Evolutionary conservation across 2,329 filamentous ascomycete genomes (phyloP).

Genomic region (Pyrenochaeta sp.): DNA sequence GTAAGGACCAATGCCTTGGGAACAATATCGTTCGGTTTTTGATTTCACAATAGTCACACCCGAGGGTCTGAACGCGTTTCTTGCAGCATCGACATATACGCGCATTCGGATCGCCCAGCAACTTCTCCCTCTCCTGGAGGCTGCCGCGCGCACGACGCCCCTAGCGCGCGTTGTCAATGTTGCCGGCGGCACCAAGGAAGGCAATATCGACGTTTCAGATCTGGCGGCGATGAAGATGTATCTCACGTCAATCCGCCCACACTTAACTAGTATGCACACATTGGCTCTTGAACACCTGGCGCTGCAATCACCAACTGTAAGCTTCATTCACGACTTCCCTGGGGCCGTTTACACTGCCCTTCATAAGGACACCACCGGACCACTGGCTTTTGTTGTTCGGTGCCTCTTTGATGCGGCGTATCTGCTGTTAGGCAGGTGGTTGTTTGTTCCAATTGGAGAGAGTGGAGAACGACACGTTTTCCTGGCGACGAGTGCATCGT

Average conservation of each 20-base stretch:
- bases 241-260: slow-evolving; percentile 23
- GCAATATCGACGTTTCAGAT: slow-evolving; percentile 16
- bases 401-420: slow-evolving; percentile 8
- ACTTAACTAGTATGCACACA: slow-evolving; percentile 32
- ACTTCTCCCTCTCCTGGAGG: slow-evolving; percentile 44
- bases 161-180: slow-evolving; percentile 38
- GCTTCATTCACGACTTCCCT: slow-evolving; percentile 37
- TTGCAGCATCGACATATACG: slow-evolving; percentile 39
- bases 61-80: slow-evolving; percentile 44
- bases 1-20: not conserved
- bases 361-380: slow-evolving; percentile 6
- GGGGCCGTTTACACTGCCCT: slow-evolving; percentile 25
- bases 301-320: slow-evolving; percentile 17
- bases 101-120: slow-evolving; percentile 48
- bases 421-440: slow-evolving; percentile 14
- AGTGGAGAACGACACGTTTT: slow-evolving; percentile 41
- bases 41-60: slow-evolving; percentile 17
- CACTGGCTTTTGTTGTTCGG: slow-evolving; percentile 2
- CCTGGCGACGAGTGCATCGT: slow-evolving; percentile 29
- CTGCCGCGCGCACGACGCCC: slow-evolving; percentile 14
- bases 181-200: slow-evolving; percentile 22
- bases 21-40: not conserved
- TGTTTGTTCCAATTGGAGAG: slow-evolving; percentile 26
- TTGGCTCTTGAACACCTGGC: slow-evolving; percentile 31
- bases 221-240: slow-evolving; percentile 29